Conservation (phyloP, 2,329 filamentous ascomycete species). For the Penicillium sp. region DNA sequence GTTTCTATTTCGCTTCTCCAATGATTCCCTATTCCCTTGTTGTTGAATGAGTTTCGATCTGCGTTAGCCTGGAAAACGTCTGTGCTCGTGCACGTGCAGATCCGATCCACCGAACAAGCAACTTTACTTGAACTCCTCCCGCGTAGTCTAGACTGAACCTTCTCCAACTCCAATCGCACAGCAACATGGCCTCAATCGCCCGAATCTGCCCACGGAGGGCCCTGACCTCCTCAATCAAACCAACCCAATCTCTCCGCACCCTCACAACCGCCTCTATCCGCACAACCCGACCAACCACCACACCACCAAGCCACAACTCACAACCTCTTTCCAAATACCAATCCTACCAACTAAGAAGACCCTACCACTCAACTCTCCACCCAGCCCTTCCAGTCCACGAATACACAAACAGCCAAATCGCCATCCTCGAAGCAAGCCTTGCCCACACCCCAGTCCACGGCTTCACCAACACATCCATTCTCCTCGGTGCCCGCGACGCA, state of each 20-base stretch:
- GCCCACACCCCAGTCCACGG: slow-evolving; percentile 76
- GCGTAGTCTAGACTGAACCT: slow-evolving; percentile 5
- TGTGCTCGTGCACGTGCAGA: slow-evolving; percentile 17
- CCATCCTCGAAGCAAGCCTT: slow-evolving; percentile 81
- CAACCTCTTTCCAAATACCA: not conserved
- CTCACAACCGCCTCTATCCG: slow-evolving; percentile 3
- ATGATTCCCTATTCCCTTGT: slow-evolving; percentile 27
- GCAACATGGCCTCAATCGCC: slow-evolving; percentile 14
- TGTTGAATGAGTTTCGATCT: slow-evolving; percentile 6
- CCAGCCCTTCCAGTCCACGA: slow-evolving; percentile 56
- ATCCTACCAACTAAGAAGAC: slow-evolving; percentile 21
- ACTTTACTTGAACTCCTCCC: slow-evolving; percentile 8
- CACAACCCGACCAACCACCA: not conserved
- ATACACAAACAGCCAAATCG: slow-evolving; percentile 65
- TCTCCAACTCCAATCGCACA: not conserved
- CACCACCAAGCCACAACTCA: not conserved
- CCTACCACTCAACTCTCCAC: slow-evolving; percentile 76
- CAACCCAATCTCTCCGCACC: not conserved
- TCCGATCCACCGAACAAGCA: slow-evolving; percentile 8
- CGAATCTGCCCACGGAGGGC: slow-evolving; percentile 9
- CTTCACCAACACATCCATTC: slow-evolving; percentile 74
- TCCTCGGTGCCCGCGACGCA: slow-evolving; percentile 76
- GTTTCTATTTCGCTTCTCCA: slow-evolving; percentile 3
- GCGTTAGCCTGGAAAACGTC: slow-evolving; percentile 14
- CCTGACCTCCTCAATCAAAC: not conserved